A percentile compares a stretch with the other conserved stretches of the same genome.
Conservation (phyloP, 768 basidiomycete genomes). For the Trametes cingulata region DNA sequence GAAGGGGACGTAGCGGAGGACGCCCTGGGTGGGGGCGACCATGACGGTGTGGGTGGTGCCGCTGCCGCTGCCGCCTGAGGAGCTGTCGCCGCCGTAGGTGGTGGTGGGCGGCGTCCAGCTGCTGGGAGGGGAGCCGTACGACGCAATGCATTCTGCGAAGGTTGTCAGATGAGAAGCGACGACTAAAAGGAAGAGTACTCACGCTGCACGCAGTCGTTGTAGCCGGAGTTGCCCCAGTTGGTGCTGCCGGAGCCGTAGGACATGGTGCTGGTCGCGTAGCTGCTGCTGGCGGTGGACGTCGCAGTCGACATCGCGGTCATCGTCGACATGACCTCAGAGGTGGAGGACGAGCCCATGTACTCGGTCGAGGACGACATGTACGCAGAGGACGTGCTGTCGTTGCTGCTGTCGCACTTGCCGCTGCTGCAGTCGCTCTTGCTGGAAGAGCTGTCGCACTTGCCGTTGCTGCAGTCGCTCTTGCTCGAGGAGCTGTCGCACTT, state of each 20-base stretch:
- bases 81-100: not conserved
- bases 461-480: slow-evolving; percentile 26
- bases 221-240: slow-evolving; percentile 57
- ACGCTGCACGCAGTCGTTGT: slow-evolving; percentile 74
- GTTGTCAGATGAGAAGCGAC: slow-evolving; percentile 2
- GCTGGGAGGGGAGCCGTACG: slow-evolving; percentile 46
- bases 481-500: not conserved
- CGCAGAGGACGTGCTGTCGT: not conserved
- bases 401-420: slow-evolving; percentile 11
- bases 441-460: slow-evolving; percentile 7
- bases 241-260: slow-evolving; percentile 64
- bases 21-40: slow-evolving; percentile 76
- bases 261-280: slow-evolving; percentile 14
- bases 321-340: not conserved
- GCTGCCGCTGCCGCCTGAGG: slow-evolving; percentile 29
- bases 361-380: not conserved
- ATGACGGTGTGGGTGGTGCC: slow-evolving; percentile 72
- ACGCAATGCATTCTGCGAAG: slow-evolving; percentile 60
- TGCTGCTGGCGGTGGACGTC: not conserved
- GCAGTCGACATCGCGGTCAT: not conserved
- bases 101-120: slow-evolving; percentile 32
- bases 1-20: slow-evolving; percentile 75
- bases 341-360: not conserved
- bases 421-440: slow-evolving; percentile 22
- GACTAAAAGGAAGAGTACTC: slow-evolving; percentile 29